phyloP scores from a whole-genome alignment of 2,329 filamentous ascomycete genomes.

The Hypoxylon sp. region DNA sequence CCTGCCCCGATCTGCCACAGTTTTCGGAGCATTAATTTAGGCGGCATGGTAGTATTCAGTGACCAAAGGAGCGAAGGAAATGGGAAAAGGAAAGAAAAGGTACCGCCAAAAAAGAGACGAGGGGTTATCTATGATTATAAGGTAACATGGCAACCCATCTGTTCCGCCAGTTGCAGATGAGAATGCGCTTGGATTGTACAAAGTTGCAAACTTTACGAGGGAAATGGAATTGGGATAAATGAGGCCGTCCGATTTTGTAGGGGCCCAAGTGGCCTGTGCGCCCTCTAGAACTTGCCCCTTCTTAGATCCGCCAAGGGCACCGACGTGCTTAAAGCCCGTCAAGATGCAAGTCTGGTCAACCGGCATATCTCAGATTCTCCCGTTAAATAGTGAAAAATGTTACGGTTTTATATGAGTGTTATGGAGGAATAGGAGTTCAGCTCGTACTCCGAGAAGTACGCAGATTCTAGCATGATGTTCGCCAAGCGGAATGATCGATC shows the following conservation, averaged over 20 bases:
- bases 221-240: not conserved
- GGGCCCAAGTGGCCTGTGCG: conserved; percentile 4
- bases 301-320: not conserved
- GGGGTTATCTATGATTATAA: not conserved
- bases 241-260: not conserved
- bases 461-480: too few relatives aligned
- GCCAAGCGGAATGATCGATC: too few relatives aligned
- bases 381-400: not conserved
- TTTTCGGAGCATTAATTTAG: conserved; percentile 26
- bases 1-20: conserved; percentile 23
- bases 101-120: not conserved
- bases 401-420: not conserved
- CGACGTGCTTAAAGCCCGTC: too few relatives aligned
- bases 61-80: not conserved
- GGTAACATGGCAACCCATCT: not conserved
- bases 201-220: not conserved
- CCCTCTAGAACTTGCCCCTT: not conserved
- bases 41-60: too few relatives aligned
- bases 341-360: not conserved
- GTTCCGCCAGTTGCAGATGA: not conserved
- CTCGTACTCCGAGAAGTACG: not conserved
- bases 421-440: not conserved
- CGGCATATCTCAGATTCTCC: not conserved
- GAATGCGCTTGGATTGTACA: not conserved
- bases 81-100: not conserved